phyloP scores from a whole-genome alignment of 176 grass and related monocot genomes.

The Carex kokanica region DNA sequence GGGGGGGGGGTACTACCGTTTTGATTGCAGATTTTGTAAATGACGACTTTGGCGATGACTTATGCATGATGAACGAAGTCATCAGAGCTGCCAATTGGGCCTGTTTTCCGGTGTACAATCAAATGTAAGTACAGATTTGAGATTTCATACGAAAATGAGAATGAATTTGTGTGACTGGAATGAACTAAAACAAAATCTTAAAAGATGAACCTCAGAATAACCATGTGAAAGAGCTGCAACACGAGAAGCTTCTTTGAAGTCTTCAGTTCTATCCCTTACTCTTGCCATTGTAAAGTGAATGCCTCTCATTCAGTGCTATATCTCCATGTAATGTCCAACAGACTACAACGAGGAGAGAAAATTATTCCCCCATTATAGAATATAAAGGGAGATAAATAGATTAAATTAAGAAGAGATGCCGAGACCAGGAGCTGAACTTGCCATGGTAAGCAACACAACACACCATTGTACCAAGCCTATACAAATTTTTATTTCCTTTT shows the following conservation, averaged over 20 bases:
- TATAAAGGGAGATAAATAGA: background rate
- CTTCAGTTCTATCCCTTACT: constrained; percentile 72
- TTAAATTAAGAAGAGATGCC: background rate
- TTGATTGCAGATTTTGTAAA: constrained; percentile 82
- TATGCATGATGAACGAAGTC: constrained; percentile 87
- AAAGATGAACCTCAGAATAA: constrained; percentile 56
- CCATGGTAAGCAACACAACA: background rate
- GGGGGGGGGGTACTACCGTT: constrained; percentile 39
- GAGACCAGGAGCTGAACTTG: background rate
- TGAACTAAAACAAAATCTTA: background rate
- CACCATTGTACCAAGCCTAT: background rate
- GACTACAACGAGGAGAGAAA: background rate
- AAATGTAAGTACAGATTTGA: background rate
- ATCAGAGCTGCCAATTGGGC: constrained; percentile 64
- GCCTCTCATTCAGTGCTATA: background rate
- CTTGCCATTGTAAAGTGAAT: constrained; percentile 45
- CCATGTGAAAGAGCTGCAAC: constrained; percentile 52
- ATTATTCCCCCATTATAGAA: background rate
- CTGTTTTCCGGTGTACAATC: constrained; percentile 30
- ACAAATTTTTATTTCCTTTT: background rate
- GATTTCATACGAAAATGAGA: background rate
- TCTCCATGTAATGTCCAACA: background rate
- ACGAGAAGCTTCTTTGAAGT: constrained; percentile 70
- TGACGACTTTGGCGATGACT: constrained; percentile 44
- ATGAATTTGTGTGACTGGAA: background rate